Evolutionary conservation across 495 filamentous ascomycete genomes (phyloP), one percentile per base, ranked within the genome.

Genomic region (Geoglossum glabrum): DNA sequence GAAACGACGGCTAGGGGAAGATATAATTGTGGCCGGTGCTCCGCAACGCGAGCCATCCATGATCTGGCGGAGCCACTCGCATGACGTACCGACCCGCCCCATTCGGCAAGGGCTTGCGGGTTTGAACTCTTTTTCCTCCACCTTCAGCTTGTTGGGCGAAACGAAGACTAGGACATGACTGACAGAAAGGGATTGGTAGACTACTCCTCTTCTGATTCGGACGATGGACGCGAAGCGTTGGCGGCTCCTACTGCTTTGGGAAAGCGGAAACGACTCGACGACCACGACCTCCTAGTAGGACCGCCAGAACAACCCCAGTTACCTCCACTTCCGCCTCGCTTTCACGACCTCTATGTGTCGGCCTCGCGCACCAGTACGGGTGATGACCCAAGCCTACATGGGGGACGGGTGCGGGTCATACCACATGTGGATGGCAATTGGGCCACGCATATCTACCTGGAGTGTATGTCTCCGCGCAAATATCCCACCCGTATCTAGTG

Each of bases 371-470:
- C 83, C 56, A 85, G 85, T 66, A 83, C 81, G 27, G 70, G 70
- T 59, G 92, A 98, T 69, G 83, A 94, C 61, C 90, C 92, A 0
- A 71, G 72, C 57, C 74, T 98, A 31, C 92, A 98, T 68, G 83
- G 81, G 30, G 92, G 92, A 30, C 79, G 89, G 45, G 85, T 82
- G 64, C 76, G 92, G 26, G 77, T 79, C 45, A 85, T 79, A 45
- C 90, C 92, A 1, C 92, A 98, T 68, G 71, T 90, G 13, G 78
- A 84, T 55, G 92, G 92, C 25, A 85, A 86, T 70, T 98, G 92
- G 92, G 86, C 92, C 1, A 88, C 81, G 19, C 89, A 95, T 68
- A 63, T 96, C 23, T 98, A 93, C 68, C 73, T 97, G 57, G 90
- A 97, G 73, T 98, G 90, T 90, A 75, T 66, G 81, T 71, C 1